Percentiles rank a stretch among this genome's conserved stretches.
Conservation (phyloP, 345 rosid species). For the Aethionema arabicum region DNA sequence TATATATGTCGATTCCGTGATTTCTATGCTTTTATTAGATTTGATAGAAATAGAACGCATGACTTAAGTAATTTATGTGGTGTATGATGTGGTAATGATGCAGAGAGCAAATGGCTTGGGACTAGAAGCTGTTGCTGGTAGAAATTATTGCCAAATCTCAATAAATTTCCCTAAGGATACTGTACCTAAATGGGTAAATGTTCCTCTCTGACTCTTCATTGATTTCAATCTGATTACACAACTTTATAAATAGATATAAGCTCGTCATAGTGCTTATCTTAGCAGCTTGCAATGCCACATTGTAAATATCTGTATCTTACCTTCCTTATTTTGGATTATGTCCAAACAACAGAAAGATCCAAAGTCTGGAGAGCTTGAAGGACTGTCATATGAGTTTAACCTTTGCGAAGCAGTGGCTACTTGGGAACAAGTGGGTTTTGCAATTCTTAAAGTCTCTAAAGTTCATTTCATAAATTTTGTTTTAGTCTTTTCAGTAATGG, state of each 20-base stretch:
- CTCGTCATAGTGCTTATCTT: not conserved
- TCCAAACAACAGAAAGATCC: slow-evolving; percentile 68
- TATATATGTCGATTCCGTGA: not conserved
- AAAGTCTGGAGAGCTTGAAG: slow-evolving; percentile 79
- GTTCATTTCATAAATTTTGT: slow-evolving; percentile 14
- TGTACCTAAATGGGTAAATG: slow-evolving; percentile 80
- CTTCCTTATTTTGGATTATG: slow-evolving; percentile 6
- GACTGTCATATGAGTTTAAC: slow-evolving; percentile 72
- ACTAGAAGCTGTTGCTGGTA: slow-evolving; percentile 57
- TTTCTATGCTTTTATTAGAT: not conserved
- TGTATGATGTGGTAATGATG: slow-evolving; percentile 31
- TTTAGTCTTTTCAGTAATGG: slow-evolving; percentile 41
- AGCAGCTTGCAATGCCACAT: not conserved
- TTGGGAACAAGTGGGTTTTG: slow-evolving; percentile 64
- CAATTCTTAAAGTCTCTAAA: slow-evolving; percentile 14
- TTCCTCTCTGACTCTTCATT: slow-evolving; percentile 3
- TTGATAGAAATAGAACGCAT: not conserved
- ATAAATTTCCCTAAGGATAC: slow-evolving; percentile 74
- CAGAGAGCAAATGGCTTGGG: slow-evolving; percentile 92
- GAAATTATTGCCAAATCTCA: slow-evolving; percentile 61
- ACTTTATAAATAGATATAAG: not conserved
- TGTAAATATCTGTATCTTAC: not conserved
- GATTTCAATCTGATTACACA: not conserved
- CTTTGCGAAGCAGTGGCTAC: slow-evolving; percentile 93
- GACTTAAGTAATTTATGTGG: slow-evolving; percentile 4